Conservation (phyloP, 441 rosid species). For the Brassica balearica region DNA sequence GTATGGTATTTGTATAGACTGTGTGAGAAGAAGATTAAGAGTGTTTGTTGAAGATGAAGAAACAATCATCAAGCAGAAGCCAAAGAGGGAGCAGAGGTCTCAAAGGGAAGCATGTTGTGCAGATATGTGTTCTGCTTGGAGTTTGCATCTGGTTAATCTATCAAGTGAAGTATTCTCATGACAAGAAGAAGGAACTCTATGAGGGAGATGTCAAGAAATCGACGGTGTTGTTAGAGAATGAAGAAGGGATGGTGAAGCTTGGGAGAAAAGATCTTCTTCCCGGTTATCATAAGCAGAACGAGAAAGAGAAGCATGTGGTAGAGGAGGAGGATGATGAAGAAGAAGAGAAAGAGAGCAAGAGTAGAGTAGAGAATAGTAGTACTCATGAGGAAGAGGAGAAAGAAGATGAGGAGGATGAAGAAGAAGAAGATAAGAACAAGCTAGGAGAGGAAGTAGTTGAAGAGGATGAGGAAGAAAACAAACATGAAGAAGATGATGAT, state of each 20-base stretch:
- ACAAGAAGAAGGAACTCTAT: slow-evolving; percentile 72
- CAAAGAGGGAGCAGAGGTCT: slow-evolving; percentile 74
- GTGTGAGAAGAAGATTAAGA: slow-evolving; percentile 33
- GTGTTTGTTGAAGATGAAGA: slow-evolving; percentile 62
- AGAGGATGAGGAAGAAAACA: slow-evolving; percentile 52
- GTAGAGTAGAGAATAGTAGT: slow-evolving; percentile 45
- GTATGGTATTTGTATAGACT: slow-evolving; percentile 30
- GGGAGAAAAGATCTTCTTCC: slow-evolving; percentile 69
- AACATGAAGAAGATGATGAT: slow-evolving; percentile 43
- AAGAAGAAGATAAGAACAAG: slow-evolving; percentile 45
- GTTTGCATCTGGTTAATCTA: slow-evolving; percentile 90
- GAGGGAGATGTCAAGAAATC: slow-evolving; percentile 54
- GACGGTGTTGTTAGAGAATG: slow-evolving; percentile 30
- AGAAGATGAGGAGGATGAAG: slow-evolving; percentile 46
- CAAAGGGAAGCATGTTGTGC: slow-evolving; percentile 70
- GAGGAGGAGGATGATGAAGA: slow-evolving; percentile 50
- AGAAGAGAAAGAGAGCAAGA: slow-evolving; percentile 44
- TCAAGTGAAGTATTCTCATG: slow-evolving; percentile 91
- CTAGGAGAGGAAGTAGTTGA: slow-evolving; percentile 50
- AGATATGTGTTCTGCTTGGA: slow-evolving; percentile 80
- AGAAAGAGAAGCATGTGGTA: slow-evolving; percentile 51
- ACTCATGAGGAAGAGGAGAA: slow-evolving; percentile 46
- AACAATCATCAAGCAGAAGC: slow-evolving; percentile 65
- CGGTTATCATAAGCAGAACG: slow-evolving; percentile 40
- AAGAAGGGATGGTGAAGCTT: slow-evolving; percentile 46